Conservation (phyloP, 1,139 yeast species). For the Lodderomyces pseudojiufengensis region DNA sequence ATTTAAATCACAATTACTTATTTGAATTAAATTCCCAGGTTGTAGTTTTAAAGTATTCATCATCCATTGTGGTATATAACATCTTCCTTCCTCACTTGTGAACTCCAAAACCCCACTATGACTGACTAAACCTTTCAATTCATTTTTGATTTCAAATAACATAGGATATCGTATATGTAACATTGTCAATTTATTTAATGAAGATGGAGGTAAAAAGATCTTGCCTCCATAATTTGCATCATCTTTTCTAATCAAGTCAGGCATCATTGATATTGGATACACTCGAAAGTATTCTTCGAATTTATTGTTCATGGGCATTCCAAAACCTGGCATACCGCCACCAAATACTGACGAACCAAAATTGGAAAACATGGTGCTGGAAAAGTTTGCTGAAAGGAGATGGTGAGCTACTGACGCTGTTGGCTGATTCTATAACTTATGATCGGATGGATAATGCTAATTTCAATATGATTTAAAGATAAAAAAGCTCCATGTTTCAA, state of each 20-base stretch:
- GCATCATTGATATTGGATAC: conserved; percentile 90
- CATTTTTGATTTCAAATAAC: conserved; percentile 79
- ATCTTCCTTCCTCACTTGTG: conserved; percentile 96
- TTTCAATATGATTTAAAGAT: no score
- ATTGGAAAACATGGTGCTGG: conserved; percentile 37
- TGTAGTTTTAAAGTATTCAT: conserved; percentile 68
- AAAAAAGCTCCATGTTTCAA: no score
- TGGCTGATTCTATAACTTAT: no score
- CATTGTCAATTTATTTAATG: conserved; percentile 83
- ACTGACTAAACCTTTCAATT: conserved; percentile 53
- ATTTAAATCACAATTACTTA: conserved; percentile 76
- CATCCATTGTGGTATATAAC: conserved; percentile 96
- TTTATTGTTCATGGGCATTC: conserved; percentile 28
- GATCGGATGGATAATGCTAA: no score
- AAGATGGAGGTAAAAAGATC: conserved; percentile 90
- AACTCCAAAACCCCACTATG: conserved; percentile 96
- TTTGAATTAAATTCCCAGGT: conserved; percentile 77
- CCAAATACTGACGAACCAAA: conserved; percentile 43
- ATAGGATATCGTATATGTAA: conserved; percentile 89
- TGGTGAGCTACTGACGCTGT: no score
- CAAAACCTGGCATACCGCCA: conserved; percentile 24
- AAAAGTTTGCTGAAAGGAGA: no score
- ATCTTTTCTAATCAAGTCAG: conserved; percentile 71
- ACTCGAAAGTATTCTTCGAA: conserved; percentile 86
- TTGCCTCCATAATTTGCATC: conserved; percentile 96